These are phyloP conservation scores for Eimeria sp. DNA, from an alignment of 169 alveolate genomes.

Conservation along the genomic window DNA sequence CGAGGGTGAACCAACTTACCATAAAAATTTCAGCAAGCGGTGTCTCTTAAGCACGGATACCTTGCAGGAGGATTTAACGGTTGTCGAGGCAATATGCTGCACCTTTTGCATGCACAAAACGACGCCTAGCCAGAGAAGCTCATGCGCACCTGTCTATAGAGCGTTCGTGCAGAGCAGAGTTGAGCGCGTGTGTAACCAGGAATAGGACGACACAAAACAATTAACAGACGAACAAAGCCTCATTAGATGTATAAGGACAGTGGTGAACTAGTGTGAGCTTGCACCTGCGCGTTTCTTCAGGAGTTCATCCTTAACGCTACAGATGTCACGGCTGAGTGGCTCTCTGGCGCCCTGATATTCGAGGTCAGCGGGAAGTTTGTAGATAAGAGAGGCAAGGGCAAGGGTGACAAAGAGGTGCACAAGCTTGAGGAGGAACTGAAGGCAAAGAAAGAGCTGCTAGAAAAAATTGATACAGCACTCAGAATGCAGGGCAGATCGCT, in stretches of 20 bases:
- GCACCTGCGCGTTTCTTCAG: background rate
- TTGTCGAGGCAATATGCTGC: background rate
- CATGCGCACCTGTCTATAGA: background rate
- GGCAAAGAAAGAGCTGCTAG: conserved; percentile 23
- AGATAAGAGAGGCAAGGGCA: conserved; percentile 44
- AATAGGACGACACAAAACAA: background rate
- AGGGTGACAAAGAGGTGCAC: conserved; percentile 13
- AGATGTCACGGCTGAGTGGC: conserved; percentile 71
- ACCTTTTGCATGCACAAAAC: background rate
- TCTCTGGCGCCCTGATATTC: conserved; percentile 74
- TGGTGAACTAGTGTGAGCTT: background rate
- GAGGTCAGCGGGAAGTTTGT: conserved; percentile 78
- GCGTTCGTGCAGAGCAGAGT: background rate
- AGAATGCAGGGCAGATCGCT: conserved; percentile 57
- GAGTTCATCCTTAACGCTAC: conserved; percentile 66
- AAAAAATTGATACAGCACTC: conserved; percentile 55
- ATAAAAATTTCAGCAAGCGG: background rate
- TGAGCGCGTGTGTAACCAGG: background rate
- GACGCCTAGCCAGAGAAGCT: background rate
- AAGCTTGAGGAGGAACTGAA: conserved; percentile 35
- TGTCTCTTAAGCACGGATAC: background rate
- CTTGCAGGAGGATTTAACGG: background rate
- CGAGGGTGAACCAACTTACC: conserved; percentile 13
- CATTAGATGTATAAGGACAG: background rate
- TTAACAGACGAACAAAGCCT: background rate